Evolutionary conservation across 2,329 filamentous ascomycete genomes (phyloP), one percentile per base, ranked within the genome.

Genomic region (Blastomyces silverae): DNA sequence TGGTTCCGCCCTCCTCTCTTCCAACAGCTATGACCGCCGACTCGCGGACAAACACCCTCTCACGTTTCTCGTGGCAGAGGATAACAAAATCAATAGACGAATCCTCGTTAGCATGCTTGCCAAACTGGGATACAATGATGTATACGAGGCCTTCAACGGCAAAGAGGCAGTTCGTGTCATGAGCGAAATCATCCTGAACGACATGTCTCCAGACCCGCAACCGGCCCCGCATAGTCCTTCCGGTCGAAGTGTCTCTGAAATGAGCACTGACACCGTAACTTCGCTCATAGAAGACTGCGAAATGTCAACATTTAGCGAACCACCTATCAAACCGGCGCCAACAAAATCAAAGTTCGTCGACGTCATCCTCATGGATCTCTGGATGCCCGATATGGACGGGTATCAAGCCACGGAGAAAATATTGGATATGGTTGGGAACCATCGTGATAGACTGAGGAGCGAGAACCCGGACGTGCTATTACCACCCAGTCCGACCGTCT

Each of bases 371-470:
- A 90, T 90, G 88, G 88, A 90, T 74, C 81, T 90, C 11, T 90
- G 88, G 88, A 90, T 90, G 87, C 88, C 88, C 0, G 80, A 86
- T 68, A 86, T 90, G 80, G 87, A 90, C 71, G 88, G 88, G 1
- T 90, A 89, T 68, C 84, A 89, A 71, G 88, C 88, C 1, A 85
- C 87, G 0, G 81, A 84, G 69, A 78, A 80, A 58, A 90, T 90
- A 55, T 75, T 89, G 13, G 76, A 78, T 31, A 81, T 87, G 78
- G 73, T 79, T n/a, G 74, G 77, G 53, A 73, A 78, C 57, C 71
- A 77, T 50, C 71, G 71, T 25, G 66, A 70, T 37, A 70, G 71
- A 57, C 63, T 71, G 22, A 69, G 46, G 34, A 60, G 50, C 28
- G 13, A n/a, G 15, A 57, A 64, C 46, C 37, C 44, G 20, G 42